Evolutionary conservation across 2,329 filamentous ascomycete genomes (phyloP).

Genomic region (Zopfia rhizophila): DNA sequence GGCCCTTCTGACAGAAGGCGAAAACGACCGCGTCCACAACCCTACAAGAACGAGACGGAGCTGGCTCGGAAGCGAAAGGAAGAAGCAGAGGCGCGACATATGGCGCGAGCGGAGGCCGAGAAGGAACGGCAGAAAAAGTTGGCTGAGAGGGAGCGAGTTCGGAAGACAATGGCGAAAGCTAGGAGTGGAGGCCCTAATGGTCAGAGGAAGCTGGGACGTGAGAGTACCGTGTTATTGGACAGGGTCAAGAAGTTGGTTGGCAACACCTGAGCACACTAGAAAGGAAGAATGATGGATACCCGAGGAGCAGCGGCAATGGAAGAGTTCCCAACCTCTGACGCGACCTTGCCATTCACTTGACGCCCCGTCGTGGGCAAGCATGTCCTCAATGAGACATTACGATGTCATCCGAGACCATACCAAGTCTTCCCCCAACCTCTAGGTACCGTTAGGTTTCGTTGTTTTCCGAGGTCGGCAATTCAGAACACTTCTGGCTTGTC

Average conservation of each 20-base stretch:
- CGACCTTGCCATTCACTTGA: too few relatives aligned
- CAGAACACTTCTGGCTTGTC: too few relatives aligned
- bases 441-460: too few relatives aligned
- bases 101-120: slow-evolving; percentile 71
- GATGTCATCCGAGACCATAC: too few relatives aligned
- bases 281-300: too few relatives aligned
- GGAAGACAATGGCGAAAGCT: slow-evolving; percentile 71
- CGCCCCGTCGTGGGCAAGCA: too few relatives aligned
- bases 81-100: slow-evolving; percentile 70
- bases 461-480: too few relatives aligned
- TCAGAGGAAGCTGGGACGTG: slow-evolving; percentile 81
- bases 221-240: slow-evolving; percentile 80
- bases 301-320: too few relatives aligned
- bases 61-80: slow-evolving; percentile 65
- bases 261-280: slow-evolving; percentile 30
- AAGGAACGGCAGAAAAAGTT: slow-evolving; percentile 63
- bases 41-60: slow-evolving; percentile 56
- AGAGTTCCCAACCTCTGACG: too few relatives aligned
- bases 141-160: slow-evolving; percentile 77
- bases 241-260: slow-evolving; percentile 78
- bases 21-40: slow-evolving; percentile 43
- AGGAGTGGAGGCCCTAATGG: slow-evolving; percentile 71
- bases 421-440: too few relatives aligned
- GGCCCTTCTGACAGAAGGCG: slow-evolving; percentile 27
- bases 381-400: too few relatives aligned